Percentiles rank a stretch among this genome's conserved stretches.
phyloP scores from a whole-genome alignment of 2,329 filamentous ascomycete genomes.

The Rhytidhysteron rufulum region DNA sequence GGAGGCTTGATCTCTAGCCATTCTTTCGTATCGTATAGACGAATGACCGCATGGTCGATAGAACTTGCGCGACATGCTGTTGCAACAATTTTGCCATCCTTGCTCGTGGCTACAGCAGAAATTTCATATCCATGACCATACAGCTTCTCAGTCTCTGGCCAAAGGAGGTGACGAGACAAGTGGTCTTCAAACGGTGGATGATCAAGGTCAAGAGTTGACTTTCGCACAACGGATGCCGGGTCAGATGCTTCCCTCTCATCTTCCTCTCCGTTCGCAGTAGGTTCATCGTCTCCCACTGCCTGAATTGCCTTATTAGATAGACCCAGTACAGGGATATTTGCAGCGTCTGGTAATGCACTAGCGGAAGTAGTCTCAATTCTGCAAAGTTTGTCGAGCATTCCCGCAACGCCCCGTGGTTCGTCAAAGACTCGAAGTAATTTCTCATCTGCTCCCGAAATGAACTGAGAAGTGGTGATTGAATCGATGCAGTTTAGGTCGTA shows the following conservation, averaged over 20 bases:
- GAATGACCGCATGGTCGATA: constrained; percentile 88
- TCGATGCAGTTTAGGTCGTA: constrained; percentile 97
- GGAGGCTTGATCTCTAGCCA: constrained; percentile 88
- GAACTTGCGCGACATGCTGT: constrained; percentile 93
- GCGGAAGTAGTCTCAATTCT: constrained; percentile 46
- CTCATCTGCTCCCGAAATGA: constrained; percentile 94
- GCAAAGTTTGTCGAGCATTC: constrained; percentile 66
- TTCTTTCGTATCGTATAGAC: constrained; percentile 77
- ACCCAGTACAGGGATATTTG: constrained; percentile 90
- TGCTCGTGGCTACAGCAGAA: constrained; percentile 74
- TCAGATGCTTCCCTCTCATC: constrained; percentile 54
- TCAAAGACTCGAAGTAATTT: constrained; percentile 96
- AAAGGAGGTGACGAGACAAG: constrained; percentile 83
- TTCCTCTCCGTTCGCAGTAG: constrained; percentile 37
- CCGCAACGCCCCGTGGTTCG: constrained; percentile 78
- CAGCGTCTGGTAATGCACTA: constrained; percentile 67
- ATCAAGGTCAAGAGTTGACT: constrained; percentile 60
- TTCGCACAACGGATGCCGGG: constrained; percentile 53
- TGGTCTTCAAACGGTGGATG: constrained; percentile 87
- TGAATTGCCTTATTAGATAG: constrained; percentile 89
- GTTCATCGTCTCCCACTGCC: constrained; percentile 42
- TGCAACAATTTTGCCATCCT: constrained; percentile 72
- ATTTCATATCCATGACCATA: constrained; percentile 99
- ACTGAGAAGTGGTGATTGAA: constrained; percentile 66
- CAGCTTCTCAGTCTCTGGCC: constrained; percentile 93